Base-by-base conservation (phyloP, 148 eudicot species). In the Rhododendron henanense region DNA sequence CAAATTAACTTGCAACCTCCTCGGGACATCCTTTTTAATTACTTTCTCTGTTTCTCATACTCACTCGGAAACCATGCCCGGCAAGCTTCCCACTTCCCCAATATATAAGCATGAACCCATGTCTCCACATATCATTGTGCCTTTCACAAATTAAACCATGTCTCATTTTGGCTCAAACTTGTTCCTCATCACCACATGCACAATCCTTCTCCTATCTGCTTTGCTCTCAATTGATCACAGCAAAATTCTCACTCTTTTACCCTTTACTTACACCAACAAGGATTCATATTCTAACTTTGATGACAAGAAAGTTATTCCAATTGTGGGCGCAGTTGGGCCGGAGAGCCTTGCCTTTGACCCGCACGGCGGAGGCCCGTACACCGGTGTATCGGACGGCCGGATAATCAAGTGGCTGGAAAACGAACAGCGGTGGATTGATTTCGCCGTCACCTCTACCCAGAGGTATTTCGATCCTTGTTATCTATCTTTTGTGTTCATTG, bases 311-410 rank as follows among this genome's bases (percentile, higher is more conserved):
- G n/a, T 86, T 50, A 86, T 91, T 84, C 45, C 67, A n/a, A 67
- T 93, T 59, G 87, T 81, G 15, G 87, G 86, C 5, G 93, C 91
- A 7, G 90, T 88, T 33, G 98, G 98, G 23, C 96, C 97, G 19
- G 98, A 95, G 87, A 94, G 96, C 88, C 78, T 95, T 82, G 97
- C 93, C n/a, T 95, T 95, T 59, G 95, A 94, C 86, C 92, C 92
- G 2, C 81, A 83, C 2, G 97, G 95, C 5, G 91, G 84, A 25
- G 98, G 98, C 10, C 98, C 95, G 0, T 95, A 93, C 89, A 92
- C 93, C 31, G 94, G 95, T 10, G 95, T 95, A 57, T 91, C 94
- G 79, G 97, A 94, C 53, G 96, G 98, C 23, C 91, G 94, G 61
- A 88, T 95, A 59, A 91, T 94, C 84, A 91, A 93, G 87, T 95